Conservation (phyloP, 2,329 filamentous ascomycete species). For the Arthroderma sp. region DNA sequence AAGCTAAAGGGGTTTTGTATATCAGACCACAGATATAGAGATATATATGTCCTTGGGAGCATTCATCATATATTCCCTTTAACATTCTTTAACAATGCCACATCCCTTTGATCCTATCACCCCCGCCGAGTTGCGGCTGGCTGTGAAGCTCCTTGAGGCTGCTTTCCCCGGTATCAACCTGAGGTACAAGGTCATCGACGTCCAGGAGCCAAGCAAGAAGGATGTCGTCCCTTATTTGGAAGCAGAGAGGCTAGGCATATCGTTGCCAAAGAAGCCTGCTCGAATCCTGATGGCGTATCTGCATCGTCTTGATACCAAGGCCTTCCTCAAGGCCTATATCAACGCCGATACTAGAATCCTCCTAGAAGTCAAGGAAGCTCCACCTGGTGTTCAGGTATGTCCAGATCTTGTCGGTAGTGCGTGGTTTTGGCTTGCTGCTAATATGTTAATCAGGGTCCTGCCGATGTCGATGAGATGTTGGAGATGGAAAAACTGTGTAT, state of each 20-base stretch:
- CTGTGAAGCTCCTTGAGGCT: slow-evolving; percentile 25
- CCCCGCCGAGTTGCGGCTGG: slow-evolving; percentile 27
- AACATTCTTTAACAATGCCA: slow-evolving; percentile 1
- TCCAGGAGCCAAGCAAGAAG: slow-evolving; percentile 51
- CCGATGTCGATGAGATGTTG: slow-evolving; percentile 47
- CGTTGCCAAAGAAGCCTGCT: slow-evolving; percentile 37
- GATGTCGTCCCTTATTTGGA: slow-evolving; percentile 48
- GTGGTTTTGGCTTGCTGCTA: neutral
- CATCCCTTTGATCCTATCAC: slow-evolving; percentile 31
- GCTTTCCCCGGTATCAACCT: slow-evolving; percentile 24
- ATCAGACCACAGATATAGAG: no score
- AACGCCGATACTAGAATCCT: slow-evolving; percentile 28
- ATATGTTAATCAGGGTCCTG: slow-evolving; percentile 34
- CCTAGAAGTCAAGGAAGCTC: slow-evolving; percentile 29
- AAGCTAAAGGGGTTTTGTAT: no score
- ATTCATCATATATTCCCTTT: no score
- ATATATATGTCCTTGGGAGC: no score
- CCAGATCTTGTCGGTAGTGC: neutral
- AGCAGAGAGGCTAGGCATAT: slow-evolving; percentile 43
- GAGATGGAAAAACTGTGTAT: slow-evolving; percentile 45
- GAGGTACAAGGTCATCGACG: slow-evolving; percentile 52
- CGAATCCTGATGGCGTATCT: slow-evolving; percentile 42
- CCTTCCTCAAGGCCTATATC: slow-evolving; percentile 28
- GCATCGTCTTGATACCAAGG: slow-evolving; percentile 27
- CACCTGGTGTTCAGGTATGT: slow-evolving; percentile 34